Base-by-base conservation (phyloP, 2,329 filamentous ascomycete species). In the Sporothrix phasma region DNA sequence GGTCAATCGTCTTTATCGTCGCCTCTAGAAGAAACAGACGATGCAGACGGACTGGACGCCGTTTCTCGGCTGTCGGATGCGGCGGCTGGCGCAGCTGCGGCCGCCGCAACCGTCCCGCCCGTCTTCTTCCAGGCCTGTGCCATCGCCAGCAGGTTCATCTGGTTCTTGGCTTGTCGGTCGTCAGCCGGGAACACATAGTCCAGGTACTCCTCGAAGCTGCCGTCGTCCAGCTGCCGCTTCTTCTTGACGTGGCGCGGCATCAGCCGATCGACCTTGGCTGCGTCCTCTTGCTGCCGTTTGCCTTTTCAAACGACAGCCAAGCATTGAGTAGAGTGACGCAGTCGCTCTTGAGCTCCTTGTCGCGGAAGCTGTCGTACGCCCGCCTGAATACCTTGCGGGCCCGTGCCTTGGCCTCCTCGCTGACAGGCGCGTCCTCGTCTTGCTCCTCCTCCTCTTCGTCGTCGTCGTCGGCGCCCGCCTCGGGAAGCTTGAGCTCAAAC, bases 161-260 rank as follows among this genome's bases (percentile, higher is more conserved):
- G 78, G 71, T 90, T 92, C 69, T 88, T 88, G 64, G 88, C 88
- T 73, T 90, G 88, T 77, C 90, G 85, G 74, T 97, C 92, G 78
- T 97, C 94, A 4, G 90, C 92, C 0, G 94, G 94, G 84, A 99
- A 99, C 39, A 99, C 85, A 71, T 96, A 97, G 75, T 97, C 94
- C 77, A 94, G 85, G 75, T 96, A 97, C 78, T 99, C 94, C 81
- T 99, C 92, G 79, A 91, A 97, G 43, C 85, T 87, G 74, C 94
- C 92, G 76, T 97, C 93, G 73, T 96, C 92, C 74, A 96, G 76
- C 82, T 87, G 91, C 75, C 94, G 88, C 72, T 91, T 83, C 81
- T 94, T 93, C 86, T 96, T 97, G 72, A 90, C 89, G 76, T 88
- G 87, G 68, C 92, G 84, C 39, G 94, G 94, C 92, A 97, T 96